Base-by-base conservation (phyloP, 1,139 yeast genomes). In the Lodderomyces margitis region DNA sequence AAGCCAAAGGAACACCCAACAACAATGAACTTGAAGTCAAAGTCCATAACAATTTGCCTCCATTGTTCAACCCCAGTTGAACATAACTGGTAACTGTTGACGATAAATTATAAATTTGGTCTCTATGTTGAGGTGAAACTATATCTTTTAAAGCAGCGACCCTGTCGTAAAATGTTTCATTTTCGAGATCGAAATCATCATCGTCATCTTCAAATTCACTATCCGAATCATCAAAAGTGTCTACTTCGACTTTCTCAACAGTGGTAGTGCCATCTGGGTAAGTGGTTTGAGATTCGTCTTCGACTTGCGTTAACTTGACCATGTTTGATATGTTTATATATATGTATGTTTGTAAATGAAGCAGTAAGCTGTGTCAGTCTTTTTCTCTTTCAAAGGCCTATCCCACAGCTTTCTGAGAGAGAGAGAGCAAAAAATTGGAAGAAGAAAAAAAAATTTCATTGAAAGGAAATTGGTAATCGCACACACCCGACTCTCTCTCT, bases 1-100 rank as follows among this genome's bases (percentile, higher is more conserved):
- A 74, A 6, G 96, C 83, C 55, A 88, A 75, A 49, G 98, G 98
- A 43, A 89, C 96, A 60, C 97, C 98, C 57, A 92, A 74, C 52
- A 92, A 78, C 57, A 94, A 70, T 32, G 88, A 82, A 41, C 94
- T 80, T 15, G 98, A 83, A 27, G 97, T 83, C 48, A 88, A 55
- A 46, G 84, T 75, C 98, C 98, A 94, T 51, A 91, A 74, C 38
- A 86, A 70, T 55, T 77, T 76, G 46, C 97, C 96, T 44, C 87
- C 74, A 54, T 77, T 79, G 47, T 69, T 60, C 45, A 81, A 66
- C 28, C 81, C 73, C 42, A 73, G 48, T 44, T 71, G 67, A 38
- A 80, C 57, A 34, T 67, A 61, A 33, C 65, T 57, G 50, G 67
- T 62, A 30, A 73, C 56, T 19, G 62, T 47, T 32, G 64, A 62